Conservation (phyloP, 176 grass and related monocot species). For the Avena insularis region DNA sequence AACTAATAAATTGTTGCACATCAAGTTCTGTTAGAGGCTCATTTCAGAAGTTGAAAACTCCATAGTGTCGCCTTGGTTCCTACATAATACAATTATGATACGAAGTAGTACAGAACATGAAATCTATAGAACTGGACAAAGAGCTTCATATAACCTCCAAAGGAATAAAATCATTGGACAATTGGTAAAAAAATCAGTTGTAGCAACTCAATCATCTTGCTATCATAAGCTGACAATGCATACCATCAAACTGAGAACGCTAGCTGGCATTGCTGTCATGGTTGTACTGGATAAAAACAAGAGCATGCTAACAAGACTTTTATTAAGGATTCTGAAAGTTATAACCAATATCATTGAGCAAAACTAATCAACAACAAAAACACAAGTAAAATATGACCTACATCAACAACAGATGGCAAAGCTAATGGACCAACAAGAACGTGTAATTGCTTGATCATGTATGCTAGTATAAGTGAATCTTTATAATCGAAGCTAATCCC, state of each 20-base stretch:
- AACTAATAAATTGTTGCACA: no score
- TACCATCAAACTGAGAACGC: constrained; percentile 52
- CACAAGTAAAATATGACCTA: no score
- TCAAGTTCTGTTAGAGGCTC: neutral
- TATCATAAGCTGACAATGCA: constrained; percentile 34
- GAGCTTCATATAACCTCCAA: neutral
- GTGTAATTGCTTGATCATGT: no score
- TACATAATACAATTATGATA: neutral
- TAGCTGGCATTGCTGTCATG: constrained; percentile 48
- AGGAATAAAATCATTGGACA: neutral
- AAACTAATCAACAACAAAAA: no score
- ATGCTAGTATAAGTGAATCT: no score
- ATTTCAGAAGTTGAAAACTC: neutral
- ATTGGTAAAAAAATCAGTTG: constrained; percentile 25
- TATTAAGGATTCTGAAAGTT: neutral
- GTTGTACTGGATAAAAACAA: neutral
- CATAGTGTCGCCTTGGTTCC: neutral
- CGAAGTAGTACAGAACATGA: neutral
- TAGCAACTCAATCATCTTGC: constrained; percentile 35
- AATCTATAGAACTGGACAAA: neutral
- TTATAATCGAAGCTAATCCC: no score
- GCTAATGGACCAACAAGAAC: no score
- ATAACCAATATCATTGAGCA: neutral
- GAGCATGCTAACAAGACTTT: neutral
- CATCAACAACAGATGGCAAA: no score